These are phyloP conservation scores for Mrakia frigida DNA, from an alignment of 768 basidiomycete genomes.

Conservation along the genomic window DNA sequence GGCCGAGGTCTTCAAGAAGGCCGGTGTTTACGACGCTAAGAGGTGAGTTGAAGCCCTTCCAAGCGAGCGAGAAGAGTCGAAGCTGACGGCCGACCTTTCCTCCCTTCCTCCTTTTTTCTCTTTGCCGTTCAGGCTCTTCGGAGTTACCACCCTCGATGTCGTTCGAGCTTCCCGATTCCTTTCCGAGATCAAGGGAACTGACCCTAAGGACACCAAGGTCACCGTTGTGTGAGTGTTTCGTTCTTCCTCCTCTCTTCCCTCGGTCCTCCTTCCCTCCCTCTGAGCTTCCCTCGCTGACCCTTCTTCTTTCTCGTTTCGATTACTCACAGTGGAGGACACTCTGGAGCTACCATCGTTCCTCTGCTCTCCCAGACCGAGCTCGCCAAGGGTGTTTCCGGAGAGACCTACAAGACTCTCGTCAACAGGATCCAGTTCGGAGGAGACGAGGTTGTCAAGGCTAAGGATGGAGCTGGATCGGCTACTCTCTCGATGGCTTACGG, in stretches of 20 bases:
- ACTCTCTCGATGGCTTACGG: conserved; percentile 91
- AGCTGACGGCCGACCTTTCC: background rate
- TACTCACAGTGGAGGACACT: conserved; percentile 72
- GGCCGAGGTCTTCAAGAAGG: conserved; percentile 89
- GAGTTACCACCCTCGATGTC: conserved; percentile 96
- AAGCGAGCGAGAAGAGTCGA: background rate
- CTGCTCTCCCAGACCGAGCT: conserved; percentile 84
- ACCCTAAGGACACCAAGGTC: conserved; percentile 48
- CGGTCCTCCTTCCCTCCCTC: background rate
- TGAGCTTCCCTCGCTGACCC: background rate
- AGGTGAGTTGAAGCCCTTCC: conserved; percentile 52
- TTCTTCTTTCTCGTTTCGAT: background rate
- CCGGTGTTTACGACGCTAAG: conserved; percentile 85
- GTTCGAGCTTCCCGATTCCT: conserved; percentile 97
- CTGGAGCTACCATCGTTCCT: conserved; percentile 88
- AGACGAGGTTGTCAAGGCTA: conserved; percentile 95
- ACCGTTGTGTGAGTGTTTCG: conserved; percentile 18
- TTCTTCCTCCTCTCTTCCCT: too few relatives aligned
- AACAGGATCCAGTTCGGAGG: conserved; percentile 92
- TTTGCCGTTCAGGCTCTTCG: conserved; percentile 64
- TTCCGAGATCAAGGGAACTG: conserved; percentile 60
- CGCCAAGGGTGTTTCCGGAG: conserved; percentile 43
- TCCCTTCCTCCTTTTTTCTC: background rate
- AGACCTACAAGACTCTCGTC: conserved; percentile 51
- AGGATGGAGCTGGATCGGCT: conserved; percentile 86